Conservation (phyloP, 768 basidiomycete genomes). For the Mycena latifolia region DNA sequence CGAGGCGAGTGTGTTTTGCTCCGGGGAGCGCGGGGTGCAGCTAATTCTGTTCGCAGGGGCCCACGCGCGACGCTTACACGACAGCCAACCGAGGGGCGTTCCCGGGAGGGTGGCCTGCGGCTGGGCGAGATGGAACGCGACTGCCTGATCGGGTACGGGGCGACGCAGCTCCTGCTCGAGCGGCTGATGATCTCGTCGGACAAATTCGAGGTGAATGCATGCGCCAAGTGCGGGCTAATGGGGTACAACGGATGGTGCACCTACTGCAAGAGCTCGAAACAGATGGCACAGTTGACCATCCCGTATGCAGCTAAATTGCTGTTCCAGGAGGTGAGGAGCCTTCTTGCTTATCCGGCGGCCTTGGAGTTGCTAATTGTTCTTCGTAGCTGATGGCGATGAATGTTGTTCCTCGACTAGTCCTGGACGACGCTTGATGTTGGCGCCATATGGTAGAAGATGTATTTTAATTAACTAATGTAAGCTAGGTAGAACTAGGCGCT, state of each 20-base stretch:
- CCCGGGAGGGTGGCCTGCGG: slow-evolving; percentile 96
- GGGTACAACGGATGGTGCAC: slow-evolving; percentile 97
- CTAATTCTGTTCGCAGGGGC: slow-evolving; percentile 64
- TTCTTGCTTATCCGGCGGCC: not conserved
- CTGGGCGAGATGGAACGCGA: slow-evolving; percentile 99
- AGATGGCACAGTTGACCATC: slow-evolving; percentile 94
- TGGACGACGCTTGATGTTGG: slow-evolving; percentile 76
- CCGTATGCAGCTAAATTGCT: slow-evolving; percentile 96
- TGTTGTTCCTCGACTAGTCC: slow-evolving; percentile 88
- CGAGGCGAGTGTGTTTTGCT: slow-evolving; percentile 68
- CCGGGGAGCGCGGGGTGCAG: slow-evolving; percentile 7
- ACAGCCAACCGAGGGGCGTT: slow-evolving; percentile 98
- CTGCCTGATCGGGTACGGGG: slow-evolving; percentile 98
- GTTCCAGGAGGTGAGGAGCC: slow-evolving; percentile 80
- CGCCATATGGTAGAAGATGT: slow-evolving; percentile 14
- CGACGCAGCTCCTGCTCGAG: slow-evolving; percentile 95
- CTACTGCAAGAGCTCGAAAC: slow-evolving; percentile 98
- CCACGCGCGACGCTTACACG: slow-evolving; percentile 96
- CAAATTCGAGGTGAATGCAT: slow-evolving; percentile 97
- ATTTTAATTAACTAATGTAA: slow-evolving; percentile 9
- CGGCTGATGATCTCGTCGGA: slow-evolving; percentile 99
- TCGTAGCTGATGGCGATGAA: slow-evolving; percentile 96
- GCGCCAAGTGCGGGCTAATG: slow-evolving; percentile 93
- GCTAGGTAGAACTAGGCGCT: not conserved
- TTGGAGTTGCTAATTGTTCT: slow-evolving; percentile 14